phyloP scores from a whole-genome alignment of 768 basidiomycete species.

The Lyophyllum atratum region DNA sequence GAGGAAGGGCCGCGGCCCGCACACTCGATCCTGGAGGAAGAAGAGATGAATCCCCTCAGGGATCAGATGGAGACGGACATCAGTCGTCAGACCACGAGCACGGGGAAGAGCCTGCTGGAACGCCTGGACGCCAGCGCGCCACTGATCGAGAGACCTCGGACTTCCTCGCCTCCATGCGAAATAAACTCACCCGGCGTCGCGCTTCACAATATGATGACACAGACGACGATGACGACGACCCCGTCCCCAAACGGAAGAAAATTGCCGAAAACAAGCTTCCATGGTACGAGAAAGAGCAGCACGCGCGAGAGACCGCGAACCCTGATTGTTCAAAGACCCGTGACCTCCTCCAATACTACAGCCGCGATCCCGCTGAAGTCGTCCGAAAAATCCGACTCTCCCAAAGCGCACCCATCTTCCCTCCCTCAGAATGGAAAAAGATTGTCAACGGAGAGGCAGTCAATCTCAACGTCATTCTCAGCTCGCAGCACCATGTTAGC shows the following conservation, averaged over 20 bases:
- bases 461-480: slow-evolving; percentile 4
- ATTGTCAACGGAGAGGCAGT: not conserved
- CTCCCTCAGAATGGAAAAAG: slow-evolving; percentile 2
- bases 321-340: not conserved
- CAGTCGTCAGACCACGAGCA: too few relatives aligned
- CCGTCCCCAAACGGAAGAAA: not conserved
- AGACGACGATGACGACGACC: not conserved
- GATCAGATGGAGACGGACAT: too few relatives aligned
- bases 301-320: not conserved
- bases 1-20: not conserved
- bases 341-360: not conserved
- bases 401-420: not conserved
- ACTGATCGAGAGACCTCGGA: too few relatives aligned
- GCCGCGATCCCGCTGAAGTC: not conserved
- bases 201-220: not conserved
- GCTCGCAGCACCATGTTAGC: slow-evolving; percentile 11
- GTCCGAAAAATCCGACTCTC: not conserved
- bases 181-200: not conserved
- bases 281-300: not conserved
- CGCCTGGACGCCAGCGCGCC: too few relatives aligned
- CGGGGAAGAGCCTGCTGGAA: too few relatives aligned
- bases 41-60: not conserved
- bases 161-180: not conserved
- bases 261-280: not conserved
- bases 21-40: not conserved